Percentiles rank a stretch among this genome's conserved stretches.
phyloP scores from a whole-genome alignment of 495 filamentous ascomycete genomes.

The Penicillium maclennaniae region DNA sequence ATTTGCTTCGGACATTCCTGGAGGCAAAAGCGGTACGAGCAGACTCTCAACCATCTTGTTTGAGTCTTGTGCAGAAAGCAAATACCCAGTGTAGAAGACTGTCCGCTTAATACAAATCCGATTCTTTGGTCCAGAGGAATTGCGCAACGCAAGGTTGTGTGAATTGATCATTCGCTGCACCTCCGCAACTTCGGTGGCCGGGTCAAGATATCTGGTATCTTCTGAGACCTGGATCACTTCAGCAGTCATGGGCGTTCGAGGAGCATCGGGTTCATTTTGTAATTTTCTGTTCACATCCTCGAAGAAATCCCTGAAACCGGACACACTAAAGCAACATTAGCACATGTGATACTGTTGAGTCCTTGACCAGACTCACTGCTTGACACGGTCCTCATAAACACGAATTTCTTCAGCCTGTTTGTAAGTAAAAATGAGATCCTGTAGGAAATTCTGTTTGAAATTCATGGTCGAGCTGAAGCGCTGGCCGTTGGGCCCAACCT shows the following conservation, averaged over 20 bases:
- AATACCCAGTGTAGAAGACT: constrained; percentile 92
- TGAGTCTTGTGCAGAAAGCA: constrained; percentile 67
- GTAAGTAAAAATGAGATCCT: constrained; percentile 80
- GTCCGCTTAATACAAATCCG: constrained; percentile 73
- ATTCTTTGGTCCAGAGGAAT: constrained; percentile 27
- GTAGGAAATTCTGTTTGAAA: constrained; percentile 84
- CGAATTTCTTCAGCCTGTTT: constrained; percentile 73
- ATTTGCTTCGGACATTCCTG: constrained; percentile 44
- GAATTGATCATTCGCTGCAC: constrained; percentile 85
- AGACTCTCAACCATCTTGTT: constrained; percentile 64
- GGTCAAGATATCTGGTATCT: constrained; percentile 69
- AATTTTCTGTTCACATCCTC: constrained; percentile 61
- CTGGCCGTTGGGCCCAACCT: constrained; percentile 71
- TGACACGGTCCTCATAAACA: constrained; percentile 62
- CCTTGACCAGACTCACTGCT: constrained; percentile 48
- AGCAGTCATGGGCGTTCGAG: constrained; percentile 59
- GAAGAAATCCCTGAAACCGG: constrained; percentile 79
- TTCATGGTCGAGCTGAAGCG: constrained; percentile 72
- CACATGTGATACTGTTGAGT: constrained; percentile 3
- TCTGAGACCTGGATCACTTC: constrained; percentile 90
- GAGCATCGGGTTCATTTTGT: constrained; percentile 27
- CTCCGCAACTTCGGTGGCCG: constrained; percentile 75
- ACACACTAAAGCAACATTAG: constrained; percentile 48
- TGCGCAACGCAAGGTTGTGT: constrained; percentile 63
- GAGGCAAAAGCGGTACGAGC: constrained; percentile 50